These are phyloP conservation scores for Arthrobotrys iridis DNA, from an alignment of 2,329 filamentous ascomycete species.

Conservation along the genomic window DNA sequence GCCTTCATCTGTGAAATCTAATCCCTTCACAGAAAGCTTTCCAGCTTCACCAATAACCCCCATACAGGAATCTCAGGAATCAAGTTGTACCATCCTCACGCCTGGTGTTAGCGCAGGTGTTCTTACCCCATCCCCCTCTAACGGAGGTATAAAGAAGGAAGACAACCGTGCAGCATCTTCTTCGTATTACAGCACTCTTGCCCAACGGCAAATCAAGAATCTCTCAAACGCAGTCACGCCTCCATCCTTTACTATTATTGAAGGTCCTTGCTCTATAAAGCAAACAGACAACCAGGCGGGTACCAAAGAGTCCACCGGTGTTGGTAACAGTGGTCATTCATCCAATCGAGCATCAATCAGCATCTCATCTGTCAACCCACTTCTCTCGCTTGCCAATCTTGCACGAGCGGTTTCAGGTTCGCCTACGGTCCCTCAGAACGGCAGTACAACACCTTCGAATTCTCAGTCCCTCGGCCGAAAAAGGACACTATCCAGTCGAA, in stretches of 20 bases:
- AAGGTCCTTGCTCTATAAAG: conserved; percentile 42
- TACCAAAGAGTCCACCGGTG: conserved; percentile 14
- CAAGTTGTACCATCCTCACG: not conserved
- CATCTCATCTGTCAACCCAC: conserved; percentile 44
- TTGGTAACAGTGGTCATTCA: conserved; percentile 11
- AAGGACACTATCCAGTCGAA: conserved; percentile 40
- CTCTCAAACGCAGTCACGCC: conserved; percentile 37
- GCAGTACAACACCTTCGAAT: conserved; percentile 26
- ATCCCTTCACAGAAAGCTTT: conserved; percentile 26
- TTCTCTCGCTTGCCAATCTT: conserved; percentile 51
- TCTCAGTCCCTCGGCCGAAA: conserved; percentile 34
- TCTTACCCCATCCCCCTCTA: not conserved
- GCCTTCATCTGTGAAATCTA: conserved; percentile 36
- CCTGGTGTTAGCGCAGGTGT: not conserved
- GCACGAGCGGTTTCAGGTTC: conserved; percentile 51
- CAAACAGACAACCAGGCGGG: not conserved
- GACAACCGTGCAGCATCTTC: conserved; percentile 13
- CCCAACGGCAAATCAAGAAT: conserved; percentile 48
- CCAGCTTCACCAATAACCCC: conserved; percentile 36
- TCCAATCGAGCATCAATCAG: conserved; percentile 48
- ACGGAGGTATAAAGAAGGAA: not conserved
- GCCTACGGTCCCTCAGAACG: conserved; percentile 22
- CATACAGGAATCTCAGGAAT: conserved; percentile 10
- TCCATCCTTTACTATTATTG: conserved; percentile 46
- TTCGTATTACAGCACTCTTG: conserved; percentile 52